These are phyloP conservation scores for Acmispon strigosus DNA, from an alignment of 306 rosid species.

Conservation along the genomic window DNA sequence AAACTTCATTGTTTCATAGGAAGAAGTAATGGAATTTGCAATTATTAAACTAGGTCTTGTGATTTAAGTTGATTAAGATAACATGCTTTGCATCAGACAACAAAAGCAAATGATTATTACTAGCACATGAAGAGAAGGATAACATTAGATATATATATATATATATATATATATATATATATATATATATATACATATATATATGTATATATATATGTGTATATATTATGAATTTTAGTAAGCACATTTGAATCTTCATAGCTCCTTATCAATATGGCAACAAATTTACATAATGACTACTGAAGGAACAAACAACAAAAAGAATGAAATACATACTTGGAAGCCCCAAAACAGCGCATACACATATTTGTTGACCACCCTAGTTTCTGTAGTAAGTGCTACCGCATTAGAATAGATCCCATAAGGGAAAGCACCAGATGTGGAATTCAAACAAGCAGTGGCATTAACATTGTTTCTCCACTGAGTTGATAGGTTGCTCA, in stretches of 20 bases:
- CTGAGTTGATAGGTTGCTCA: accelerated
- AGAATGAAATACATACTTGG: conserved; percentile 12
- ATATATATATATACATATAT: no score
- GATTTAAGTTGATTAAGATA: not conserved
- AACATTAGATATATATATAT: no score
- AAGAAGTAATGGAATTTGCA: not conserved
- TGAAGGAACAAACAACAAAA: not conserved
- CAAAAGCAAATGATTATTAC: not conserved
- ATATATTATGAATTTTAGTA: no score
- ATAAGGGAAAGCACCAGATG: not conserved
- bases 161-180: no score
- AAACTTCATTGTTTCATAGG: not conserved
- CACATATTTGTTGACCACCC: conserved; percentile 17
- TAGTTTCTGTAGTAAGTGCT: conserved; percentile 19
- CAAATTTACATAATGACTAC: not conserved
- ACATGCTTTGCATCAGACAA: not conserved
- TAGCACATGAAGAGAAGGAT: not conserved
- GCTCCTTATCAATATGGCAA: not conserved
- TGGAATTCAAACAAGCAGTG: conserved; percentile 29
- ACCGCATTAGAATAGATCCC: conserved; percentile 18
- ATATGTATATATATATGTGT: no score
- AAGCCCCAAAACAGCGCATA: conserved; percentile 31
- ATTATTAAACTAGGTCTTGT: not conserved
- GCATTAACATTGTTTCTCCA: conserved; percentile 22
- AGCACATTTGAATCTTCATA: not conserved